These are phyloP conservation scores for Helicocarpus griseus DNA, from an alignment of 2,329 filamentous ascomycete species.

Conservation along the genomic window DNA sequence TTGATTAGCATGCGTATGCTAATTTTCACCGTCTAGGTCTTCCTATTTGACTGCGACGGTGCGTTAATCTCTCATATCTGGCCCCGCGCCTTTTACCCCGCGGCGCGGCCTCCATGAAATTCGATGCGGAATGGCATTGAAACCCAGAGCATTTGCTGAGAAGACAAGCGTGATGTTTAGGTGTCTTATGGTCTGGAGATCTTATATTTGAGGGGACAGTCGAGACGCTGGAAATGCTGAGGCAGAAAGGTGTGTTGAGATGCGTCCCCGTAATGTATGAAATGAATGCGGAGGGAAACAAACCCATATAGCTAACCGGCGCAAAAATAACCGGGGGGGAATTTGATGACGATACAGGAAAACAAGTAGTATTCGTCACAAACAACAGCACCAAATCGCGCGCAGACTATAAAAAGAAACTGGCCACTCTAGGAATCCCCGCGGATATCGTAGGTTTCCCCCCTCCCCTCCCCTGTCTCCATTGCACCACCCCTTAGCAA, in stretches of 20 bases:
- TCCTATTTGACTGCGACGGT: conserved; percentile 98
- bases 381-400: conserved; percentile 99
- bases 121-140: neutral
- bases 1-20: conserved; percentile 10
- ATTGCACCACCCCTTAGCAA: neutral
- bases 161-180: conserved; percentile 43
- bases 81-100: neutral
- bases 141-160: conserved; percentile 24
- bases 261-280: too few relatives aligned
- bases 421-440: conserved; percentile 70
- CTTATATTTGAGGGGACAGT: conserved; percentile 76
- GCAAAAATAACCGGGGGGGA: too few relatives aligned
- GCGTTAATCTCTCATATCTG: conserved; percentile 20
- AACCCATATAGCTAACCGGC: neutral
- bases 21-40: conserved; percentile 51
- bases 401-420: conserved; percentile 84
- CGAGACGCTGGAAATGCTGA: conserved; percentile 75
- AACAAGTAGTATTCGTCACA: conserved; percentile 89
- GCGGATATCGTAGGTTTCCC: conserved; percentile 47
- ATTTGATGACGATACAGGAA: conserved; percentile 47
- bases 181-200: conserved; percentile 93
- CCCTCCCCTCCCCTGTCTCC: neutral
- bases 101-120: neutral
- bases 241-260: conserved; percentile 57
- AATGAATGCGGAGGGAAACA: neutral